These are phyloP conservation scores for Glycine latifolia DNA, from an alignment of 306 rosid genomes.

Conservation along the genomic window DNA sequence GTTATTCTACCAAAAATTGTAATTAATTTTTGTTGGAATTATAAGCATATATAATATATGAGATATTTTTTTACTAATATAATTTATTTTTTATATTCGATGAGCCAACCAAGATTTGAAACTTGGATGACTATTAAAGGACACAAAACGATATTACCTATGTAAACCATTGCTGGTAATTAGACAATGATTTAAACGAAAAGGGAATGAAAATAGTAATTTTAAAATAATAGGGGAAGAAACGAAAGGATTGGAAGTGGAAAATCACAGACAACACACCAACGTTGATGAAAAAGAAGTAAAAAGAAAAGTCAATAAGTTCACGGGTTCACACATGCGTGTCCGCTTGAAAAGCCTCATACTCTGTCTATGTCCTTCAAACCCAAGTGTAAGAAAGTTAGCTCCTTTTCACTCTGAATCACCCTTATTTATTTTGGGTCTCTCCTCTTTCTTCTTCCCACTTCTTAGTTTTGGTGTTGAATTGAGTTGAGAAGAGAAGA, in stretches of 20 bases:
- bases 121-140: no score
- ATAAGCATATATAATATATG: no score
- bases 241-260: neutral
- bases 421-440: constrained; percentile 44
- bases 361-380: neutral
- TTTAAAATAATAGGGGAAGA: neutral
- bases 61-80: no score
- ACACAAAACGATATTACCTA: no score
- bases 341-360: constrained; percentile 51
- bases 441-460: constrained; percentile 32
- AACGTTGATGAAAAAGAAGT: constrained; percentile 44
- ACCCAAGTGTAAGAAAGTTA: constrained; percentile 37
- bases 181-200: neutral
- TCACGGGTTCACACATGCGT: constrained; percentile 63
- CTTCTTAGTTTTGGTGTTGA: constrained; percentile 3
- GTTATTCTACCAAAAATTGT: no score
- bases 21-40: no score
- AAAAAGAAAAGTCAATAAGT: constrained; percentile 32
- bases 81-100: no score
- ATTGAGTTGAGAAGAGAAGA: neutral
- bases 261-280: constrained; percentile 51
- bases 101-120: no score
- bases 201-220: neutral
- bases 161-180: no score
- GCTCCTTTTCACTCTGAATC: constrained; percentile 35